These are phyloP conservation scores for Malbranchea cinnamomea DNA, from an alignment of 2,329 filamentous ascomycete genomes.

Conservation along the genomic window DNA sequence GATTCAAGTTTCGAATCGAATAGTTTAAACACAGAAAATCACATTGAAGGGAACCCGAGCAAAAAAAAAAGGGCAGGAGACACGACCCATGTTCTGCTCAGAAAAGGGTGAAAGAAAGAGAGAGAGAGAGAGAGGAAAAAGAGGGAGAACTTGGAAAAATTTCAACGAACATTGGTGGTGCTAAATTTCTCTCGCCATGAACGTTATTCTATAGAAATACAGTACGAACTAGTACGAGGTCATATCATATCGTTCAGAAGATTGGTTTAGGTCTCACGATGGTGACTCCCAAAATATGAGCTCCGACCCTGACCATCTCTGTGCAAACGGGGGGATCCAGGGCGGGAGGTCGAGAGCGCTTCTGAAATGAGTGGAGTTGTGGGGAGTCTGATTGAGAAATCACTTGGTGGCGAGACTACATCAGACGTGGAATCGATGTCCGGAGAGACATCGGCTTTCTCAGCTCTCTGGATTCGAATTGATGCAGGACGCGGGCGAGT, in stretches of 20 bases:
- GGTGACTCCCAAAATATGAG: constrained; percentile 23
- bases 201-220: no score
- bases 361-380: constrained; percentile 34
- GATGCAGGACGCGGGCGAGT: constrained; percentile 39
- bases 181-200: no score
- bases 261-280: constrained; percentile 3
- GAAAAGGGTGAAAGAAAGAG: no score
- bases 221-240: constrained; percentile 1
- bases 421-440: constrained; percentile 39
- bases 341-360: constrained; percentile 38
- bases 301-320: constrained; percentile 25
- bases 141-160: no score
- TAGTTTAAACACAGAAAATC: no score
- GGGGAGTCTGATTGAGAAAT: constrained; percentile 32
- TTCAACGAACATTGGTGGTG: no score
- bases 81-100: no score
- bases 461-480: constrained; percentile 53
- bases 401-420: constrained; percentile 24
- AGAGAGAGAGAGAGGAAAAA: no score
- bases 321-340: constrained; percentile 28
- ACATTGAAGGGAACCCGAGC: no score
- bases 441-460: constrained; percentile 38
- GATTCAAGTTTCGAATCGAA: no score
- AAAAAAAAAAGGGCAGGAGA: no score
- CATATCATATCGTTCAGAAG: not conserved